These are phyloP conservation scores for Meyerozyma smithsonii DNA, from an alignment of 1,139 yeast genomes.

Conservation along the genomic window DNA sequence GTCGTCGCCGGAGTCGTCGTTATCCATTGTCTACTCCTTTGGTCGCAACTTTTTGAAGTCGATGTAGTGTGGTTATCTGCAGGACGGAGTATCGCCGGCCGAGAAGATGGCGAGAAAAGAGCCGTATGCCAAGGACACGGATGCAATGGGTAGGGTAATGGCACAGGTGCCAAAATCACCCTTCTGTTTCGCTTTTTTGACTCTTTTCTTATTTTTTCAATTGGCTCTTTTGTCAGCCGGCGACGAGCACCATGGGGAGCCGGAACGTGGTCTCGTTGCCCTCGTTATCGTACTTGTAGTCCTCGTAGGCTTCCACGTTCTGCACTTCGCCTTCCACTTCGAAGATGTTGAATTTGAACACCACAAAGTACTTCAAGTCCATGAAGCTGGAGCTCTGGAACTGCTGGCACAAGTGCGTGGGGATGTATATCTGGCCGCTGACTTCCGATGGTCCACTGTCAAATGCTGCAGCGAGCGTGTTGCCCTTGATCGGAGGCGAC, in stretches of 20 bases:
- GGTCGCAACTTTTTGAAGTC: no score
- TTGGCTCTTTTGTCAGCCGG: background rate
- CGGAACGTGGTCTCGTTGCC: conserved; percentile 35
- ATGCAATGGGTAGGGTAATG: no score
- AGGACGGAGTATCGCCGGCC: no score
- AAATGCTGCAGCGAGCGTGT: conserved; percentile 23
- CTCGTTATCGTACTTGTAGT: conserved; percentile 22
- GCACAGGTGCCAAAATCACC: background rate
- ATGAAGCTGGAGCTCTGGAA: conserved; percentile 34
- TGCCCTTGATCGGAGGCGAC: conserved; percentile 33
- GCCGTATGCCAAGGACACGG: no score
- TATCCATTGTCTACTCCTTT: no score
- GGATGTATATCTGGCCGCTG: conserved; percentile 29
- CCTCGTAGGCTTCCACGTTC: conserved; percentile 8
- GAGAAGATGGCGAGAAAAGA: no score
- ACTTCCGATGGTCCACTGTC: conserved; percentile 10
- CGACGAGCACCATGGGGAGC: conserved; percentile 24
- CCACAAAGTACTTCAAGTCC: conserved; percentile 35
- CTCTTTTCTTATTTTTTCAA: background rate
- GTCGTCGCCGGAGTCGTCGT: conserved; percentile 11
- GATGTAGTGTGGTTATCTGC: no score
- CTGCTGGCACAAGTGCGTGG: conserved; percentile 30
- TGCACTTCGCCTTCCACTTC: conserved; percentile 16
- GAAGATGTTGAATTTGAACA: conserved; percentile 34
- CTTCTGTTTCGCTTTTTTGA: background rate